These are phyloP conservation scores for Cercospora sojina DNA, from an alignment of 2,329 filamentous ascomycete species.

Conservation along the genomic window DNA sequence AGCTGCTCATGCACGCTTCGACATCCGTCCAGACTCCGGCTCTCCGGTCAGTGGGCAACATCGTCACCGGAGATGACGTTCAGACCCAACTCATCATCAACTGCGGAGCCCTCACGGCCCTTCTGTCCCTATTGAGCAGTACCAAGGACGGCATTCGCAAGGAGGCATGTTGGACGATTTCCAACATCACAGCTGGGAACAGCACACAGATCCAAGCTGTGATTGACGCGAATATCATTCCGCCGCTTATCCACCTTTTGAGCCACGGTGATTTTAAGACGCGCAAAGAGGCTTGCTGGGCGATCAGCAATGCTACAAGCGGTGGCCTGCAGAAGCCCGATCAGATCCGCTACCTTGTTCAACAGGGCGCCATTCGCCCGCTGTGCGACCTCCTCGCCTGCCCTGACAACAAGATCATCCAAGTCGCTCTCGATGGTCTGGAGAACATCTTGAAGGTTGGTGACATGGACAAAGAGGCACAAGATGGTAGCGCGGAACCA, in stretches of 20 bases:
- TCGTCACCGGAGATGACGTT: constrained; percentile 96
- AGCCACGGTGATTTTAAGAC: constrained; percentile 99
- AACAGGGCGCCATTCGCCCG: constrained; percentile 93
- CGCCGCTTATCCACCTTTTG: constrained; percentile 90
- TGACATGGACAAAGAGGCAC: constrained; percentile 94
- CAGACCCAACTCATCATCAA: constrained; percentile 99
- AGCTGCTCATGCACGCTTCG: constrained; percentile 96
- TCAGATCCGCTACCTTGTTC: constrained; percentile 92
- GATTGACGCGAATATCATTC: constrained; percentile 94
- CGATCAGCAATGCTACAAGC: constrained; percentile 96
- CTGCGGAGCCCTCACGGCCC: constrained; percentile 85
- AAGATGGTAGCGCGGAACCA: constrained; percentile 66
- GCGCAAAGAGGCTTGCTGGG: constrained; percentile 98
- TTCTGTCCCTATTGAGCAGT: constrained; percentile 91
- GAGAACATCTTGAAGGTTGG: constrained; percentile 99
- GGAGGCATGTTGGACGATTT: constrained; percentile 99
- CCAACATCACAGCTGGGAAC: constrained; percentile 97
- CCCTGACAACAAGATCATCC: constrained; percentile 99
- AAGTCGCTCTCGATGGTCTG: constrained; percentile 93
- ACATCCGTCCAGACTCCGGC: constrained; percentile 98
- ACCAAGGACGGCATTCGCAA: constrained; percentile 99
- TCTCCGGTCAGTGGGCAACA: constrained; percentile 95
- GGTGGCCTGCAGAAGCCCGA: constrained; percentile 98
- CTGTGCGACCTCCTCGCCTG: constrained; percentile 92
- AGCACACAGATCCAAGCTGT: constrained; percentile 96